A percentile compares a stretch with the other conserved stretches of the same genome.
phyloP scores from a whole-genome alignment of 306 rosid species.

The Bauhinia variegata region DNA sequence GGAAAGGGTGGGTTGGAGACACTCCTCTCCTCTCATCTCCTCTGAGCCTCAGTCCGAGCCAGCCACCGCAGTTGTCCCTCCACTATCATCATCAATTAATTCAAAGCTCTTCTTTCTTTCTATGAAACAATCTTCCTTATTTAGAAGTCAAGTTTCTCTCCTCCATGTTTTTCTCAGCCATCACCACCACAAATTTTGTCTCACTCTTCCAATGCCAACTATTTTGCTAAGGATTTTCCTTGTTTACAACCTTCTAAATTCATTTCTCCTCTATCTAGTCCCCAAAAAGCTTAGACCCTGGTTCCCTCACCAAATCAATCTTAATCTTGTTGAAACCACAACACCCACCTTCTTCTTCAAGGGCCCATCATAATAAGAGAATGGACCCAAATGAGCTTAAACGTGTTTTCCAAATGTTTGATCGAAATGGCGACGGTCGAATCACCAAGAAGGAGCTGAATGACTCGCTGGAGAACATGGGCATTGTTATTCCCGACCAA shows the following conservation, averaged over 20 bases:
- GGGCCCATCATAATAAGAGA: too few species aligned
- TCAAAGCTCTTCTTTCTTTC: too few species aligned
- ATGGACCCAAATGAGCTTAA: constrained; percentile 67
- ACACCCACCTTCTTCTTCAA: not conserved
- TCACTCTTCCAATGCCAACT: constrained; percentile 49
- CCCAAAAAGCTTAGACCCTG: constrained; percentile 50
- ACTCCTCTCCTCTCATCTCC: too few species aligned
- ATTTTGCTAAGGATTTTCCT: constrained; percentile 54
- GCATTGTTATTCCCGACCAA: constrained; percentile 65
- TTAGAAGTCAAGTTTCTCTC: too few species aligned
- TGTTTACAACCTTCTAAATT: constrained; percentile 53
- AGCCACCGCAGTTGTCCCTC: too few species aligned
- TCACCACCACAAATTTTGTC: constrained; percentile 26
- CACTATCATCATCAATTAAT: too few species aligned
- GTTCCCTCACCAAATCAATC: constrained; percentile 39
- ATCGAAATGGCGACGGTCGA: constrained; percentile 71
- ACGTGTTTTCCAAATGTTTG: constrained; percentile 83
- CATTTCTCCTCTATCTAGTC: constrained; percentile 47
- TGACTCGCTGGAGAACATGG: constrained; percentile 71
- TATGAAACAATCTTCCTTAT: too few species aligned
- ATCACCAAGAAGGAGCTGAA: constrained; percentile 69
- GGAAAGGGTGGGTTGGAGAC: too few species aligned
- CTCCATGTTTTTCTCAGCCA: too few species aligned
- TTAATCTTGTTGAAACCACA: not conserved
- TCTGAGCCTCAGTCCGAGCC: too few species aligned